phyloP scores from a whole-genome alignment of 2,329 filamentous ascomycete species.

The Calonectria pteridis region DNA sequence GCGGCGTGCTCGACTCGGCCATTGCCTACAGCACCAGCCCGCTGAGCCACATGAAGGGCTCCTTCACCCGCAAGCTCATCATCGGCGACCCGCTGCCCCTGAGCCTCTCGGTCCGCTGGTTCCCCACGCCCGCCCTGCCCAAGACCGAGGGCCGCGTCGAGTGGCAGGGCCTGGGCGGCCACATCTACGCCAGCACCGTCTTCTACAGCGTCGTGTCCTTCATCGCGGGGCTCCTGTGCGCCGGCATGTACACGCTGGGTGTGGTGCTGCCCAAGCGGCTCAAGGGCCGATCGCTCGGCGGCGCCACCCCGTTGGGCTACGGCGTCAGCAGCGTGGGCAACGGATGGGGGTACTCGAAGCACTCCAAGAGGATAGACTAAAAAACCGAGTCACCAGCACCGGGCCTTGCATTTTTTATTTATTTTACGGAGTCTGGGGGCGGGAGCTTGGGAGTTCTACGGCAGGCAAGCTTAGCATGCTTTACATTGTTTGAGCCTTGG shows the following conservation, averaged over 20 bases:
- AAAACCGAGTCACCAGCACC: background rate
- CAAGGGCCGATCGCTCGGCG: conserved; percentile 63
- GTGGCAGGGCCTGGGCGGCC: conserved; percentile 74
- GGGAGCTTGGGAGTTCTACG: conserved; percentile 29
- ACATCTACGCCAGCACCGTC: conserved; percentile 73
- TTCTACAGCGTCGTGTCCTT: conserved; percentile 73
- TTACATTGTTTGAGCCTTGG: conserved; percentile 26
- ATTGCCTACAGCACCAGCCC: conserved; percentile 88
- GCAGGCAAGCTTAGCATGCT: conserved; percentile 17
- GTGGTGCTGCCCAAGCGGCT: conserved; percentile 68
- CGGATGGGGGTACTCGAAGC: conserved; percentile 65
- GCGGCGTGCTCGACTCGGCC: conserved; percentile 87
- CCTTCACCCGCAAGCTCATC: conserved; percentile 74
- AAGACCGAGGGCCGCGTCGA: conserved; percentile 74
- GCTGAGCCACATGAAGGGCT: conserved; percentile 69
- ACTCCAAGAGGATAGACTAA: conserved; percentile 66
- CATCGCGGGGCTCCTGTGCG: conserved; percentile 65
- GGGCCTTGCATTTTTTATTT: conserved; percentile 38
- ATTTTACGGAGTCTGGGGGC: conserved; percentile 40
- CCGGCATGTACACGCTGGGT: conserved; percentile 72
- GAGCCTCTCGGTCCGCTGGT: conserved; percentile 87
- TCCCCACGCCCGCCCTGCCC: conserved; percentile 79
- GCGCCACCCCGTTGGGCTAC: conserved; percentile 69
- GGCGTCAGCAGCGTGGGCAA: conserved; percentile 66
- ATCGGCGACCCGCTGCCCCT: conserved; percentile 89